Evolutionary conservation across 2,329 filamentous ascomycete species (phyloP).

Genomic region (Exophiala xenobiotica): DNA sequence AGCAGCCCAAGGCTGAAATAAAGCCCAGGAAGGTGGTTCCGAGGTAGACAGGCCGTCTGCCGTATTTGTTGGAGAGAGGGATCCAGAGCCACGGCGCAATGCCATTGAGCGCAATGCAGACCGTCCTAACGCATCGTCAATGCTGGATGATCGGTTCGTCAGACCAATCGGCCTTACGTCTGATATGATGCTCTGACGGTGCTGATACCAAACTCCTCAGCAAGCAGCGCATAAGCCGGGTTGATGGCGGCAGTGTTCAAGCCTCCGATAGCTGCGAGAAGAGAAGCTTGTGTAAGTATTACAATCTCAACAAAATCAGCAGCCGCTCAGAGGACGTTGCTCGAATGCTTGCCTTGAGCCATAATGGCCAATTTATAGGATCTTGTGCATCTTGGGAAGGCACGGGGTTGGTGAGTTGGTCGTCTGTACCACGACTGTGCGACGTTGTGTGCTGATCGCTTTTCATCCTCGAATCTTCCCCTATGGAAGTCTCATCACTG

Average conservation of each 20-base stretch:
- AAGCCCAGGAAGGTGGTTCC: conserved; percentile 35
- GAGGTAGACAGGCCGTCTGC: conserved; percentile 37
- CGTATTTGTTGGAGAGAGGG: conserved; percentile 38
- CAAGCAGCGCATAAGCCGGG: conserved; percentile 24
- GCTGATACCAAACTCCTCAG: conserved; percentile 22
- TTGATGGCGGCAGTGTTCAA: conserved; percentile 29
- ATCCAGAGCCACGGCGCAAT: conserved; percentile 31
- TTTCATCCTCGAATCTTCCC: conserved; percentile 1
- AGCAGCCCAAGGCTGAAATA: conserved; percentile 32
- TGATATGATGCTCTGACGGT: conserved; percentile 25
- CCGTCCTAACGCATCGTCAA: conserved; percentile 29
- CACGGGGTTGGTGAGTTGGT: conserved; percentile 7
- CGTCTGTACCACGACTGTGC: not conserved
- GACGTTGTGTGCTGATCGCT: not conserved
- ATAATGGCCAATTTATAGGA: conserved; percentile 32
- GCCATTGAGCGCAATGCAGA: conserved; percentile 33
- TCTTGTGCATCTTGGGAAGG: conserved; percentile 28
- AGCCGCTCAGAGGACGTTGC: conserved; percentile 32
- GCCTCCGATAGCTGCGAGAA: conserved; percentile 29
- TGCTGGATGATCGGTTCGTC: not conserved
- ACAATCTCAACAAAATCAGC: conserved; percentile 25
- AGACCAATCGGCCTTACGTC: conserved; percentile 26
- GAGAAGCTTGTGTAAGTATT: conserved; percentile 31
- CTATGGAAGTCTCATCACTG: not conserved
- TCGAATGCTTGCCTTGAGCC: conserved; percentile 29